Evolutionary conservation across 83 land plant species (phyloP).

Genomic region (Thuja plicata): DNA sequence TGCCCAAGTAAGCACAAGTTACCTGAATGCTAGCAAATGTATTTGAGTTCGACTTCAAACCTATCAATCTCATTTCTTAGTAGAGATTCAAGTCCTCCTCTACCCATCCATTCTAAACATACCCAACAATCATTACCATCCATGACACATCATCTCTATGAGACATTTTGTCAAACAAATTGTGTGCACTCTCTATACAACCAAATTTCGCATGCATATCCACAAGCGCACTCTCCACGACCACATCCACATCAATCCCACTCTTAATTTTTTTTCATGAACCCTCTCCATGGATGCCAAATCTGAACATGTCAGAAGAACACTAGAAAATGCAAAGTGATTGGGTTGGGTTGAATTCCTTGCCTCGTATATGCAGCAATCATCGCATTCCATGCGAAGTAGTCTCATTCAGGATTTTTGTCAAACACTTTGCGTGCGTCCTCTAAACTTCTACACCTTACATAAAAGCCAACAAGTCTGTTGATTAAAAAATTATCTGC

Average conservation of each 20-base stretch:
- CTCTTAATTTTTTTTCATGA: slow-evolving; percentile 1
- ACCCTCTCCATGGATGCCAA: slow-evolving; percentile 17
- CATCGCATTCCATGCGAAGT: slow-evolving; percentile 33
- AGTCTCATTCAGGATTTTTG: slow-evolving; percentile 27
- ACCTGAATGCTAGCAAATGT: not conserved
- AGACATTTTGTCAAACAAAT: not conserved
- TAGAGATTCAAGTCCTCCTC: not conserved
- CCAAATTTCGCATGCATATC: not conserved
- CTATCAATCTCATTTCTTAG: not conserved
- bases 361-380: slow-evolving; percentile 27
- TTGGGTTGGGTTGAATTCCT: slow-evolving; percentile 28
- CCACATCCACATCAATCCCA: not conserved
- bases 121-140: not conserved
- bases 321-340: slow-evolving; percentile 27
- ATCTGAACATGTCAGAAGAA: slow-evolving; percentile 26
- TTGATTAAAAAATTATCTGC: not conserved
- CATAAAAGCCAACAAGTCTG: slow-evolving; percentile 8
- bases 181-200: not conserved
- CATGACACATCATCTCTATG: not conserved
- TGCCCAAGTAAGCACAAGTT: not conserved
- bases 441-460: slow-evolving; percentile 10
- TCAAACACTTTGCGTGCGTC: slow-evolving; percentile 22
- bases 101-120: not conserved
- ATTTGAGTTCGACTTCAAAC: not conserved
- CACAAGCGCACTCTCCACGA: not conserved